Base-by-base conservation (phyloP, 2,329 filamentous ascomycete genomes). In the Xylariales sp. region DNA sequence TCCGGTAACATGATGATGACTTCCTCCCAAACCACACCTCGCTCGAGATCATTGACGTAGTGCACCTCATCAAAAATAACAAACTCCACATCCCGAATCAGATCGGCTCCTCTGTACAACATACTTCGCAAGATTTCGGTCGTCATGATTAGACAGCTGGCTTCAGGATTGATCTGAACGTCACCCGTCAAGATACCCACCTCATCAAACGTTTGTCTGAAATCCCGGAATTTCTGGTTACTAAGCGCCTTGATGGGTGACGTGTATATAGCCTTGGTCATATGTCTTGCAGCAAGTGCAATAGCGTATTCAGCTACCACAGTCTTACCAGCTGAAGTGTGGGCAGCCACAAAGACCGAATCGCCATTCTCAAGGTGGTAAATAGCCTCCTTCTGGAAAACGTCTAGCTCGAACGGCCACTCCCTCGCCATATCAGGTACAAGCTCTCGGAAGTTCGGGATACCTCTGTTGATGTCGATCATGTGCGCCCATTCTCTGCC, bases 1-100 rank as follows among this genome's bases (percentile, higher is more conserved):
- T 95, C 90, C 0, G 93, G 93, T 42, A 98, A 74, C 93, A 98
- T 97, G 56, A 98, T 98, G 57, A 98, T 98, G 55, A 98, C 93
- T 64, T 98, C 93, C 64, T 98, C 93, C 93, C 93, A 98, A 0
- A 98, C 93, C 5, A 98, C 93, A 56, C 93, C 93, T 65, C 93
- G 80, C 62, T 97, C 93, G 19, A 86, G 76, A 60, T 98, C 93
- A 58, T 97, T 98, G 50, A 98, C 91, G 59, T 98, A 98, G 65
- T 98, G 93, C 2, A 98, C 93, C 64, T 98, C 93, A 56, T 98
- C 93, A 48, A 98, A 98, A 36, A 98, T 96, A 52, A 98, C 93
- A 60, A 95, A 98, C 52, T 98, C 93, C 7, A 98, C 93, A 58
- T 98, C 93, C 52, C 93, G 80, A 51, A 98, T 96, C 12, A 98